Evolutionary conservation across 495 filamentous ascomycete genomes (phyloP), one percentile per base, ranked within the genome.

Genomic region (Podospora didyma): DNA sequence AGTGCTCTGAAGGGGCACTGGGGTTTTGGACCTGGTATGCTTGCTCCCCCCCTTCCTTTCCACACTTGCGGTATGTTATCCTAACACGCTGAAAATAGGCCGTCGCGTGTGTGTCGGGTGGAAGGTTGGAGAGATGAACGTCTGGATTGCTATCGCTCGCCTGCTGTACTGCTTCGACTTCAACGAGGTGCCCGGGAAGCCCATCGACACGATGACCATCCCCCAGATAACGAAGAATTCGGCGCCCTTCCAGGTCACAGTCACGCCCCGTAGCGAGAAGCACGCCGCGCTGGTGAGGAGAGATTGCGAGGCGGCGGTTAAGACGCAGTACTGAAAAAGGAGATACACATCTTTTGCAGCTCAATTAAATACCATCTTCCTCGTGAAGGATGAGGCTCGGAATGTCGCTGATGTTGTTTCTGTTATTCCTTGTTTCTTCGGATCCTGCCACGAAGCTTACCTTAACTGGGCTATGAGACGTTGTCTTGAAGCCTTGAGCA

Each of bases 41-140:
- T 46, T 46, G 7, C 7, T 46, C 44, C 10, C 17, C 22, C 10
- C 44, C n/a, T n/a, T n/a, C n/a, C n/a, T n/a, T n/a, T n/a, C n/a
- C n/a, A n/a, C n/a, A n/a, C n/a, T n/a, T n/a, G n/a, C n/a, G n/a
- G n/a, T n/a, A n/a, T n/a, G n/a, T n/a, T n/a, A n/a, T n/a, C n/a
- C n/a, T n/a, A n/a, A n/a, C n/a, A n/a, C n/a, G n/a, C n/a, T 20
- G 1, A 11, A 16, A 20, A 23, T 23, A 47, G 75, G 14, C 17
- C 66, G 76, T 17, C 69, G 76, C 23, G 66, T 78, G 11, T 79
- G 78, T 53, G 74, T 79, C 11, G 79, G 76, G 0, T 79, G 71
- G 28, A 67, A 75, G 51, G 47, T 80, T 9, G 78, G 73, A 6
- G 63, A 74, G 46, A 63, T 66, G 31, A 67, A 63, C 7, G 57